Evolutionary conservation across 2,329 filamentous ascomycete genomes (phyloP).

Genomic region (Xylaria sp.): DNA sequence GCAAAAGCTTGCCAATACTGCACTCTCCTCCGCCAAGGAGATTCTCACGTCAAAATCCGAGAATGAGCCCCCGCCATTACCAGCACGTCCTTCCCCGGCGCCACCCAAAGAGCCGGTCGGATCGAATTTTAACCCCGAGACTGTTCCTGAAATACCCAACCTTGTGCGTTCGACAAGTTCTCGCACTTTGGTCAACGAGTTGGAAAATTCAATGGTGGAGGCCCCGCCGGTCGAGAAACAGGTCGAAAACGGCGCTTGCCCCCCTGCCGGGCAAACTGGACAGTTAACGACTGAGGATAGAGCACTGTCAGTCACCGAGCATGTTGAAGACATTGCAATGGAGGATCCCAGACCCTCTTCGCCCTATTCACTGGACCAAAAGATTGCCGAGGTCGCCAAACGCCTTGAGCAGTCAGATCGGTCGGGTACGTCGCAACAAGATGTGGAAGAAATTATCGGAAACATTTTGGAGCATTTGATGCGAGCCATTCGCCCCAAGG

Average conservation of each 20-base stretch:
- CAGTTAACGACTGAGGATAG: conserved; percentile 7
- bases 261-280: background rate
- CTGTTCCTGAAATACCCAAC: conserved; percentile 34
- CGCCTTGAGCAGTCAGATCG: conserved; percentile 42
- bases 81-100: conserved; percentile 42
- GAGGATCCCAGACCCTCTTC: conserved; percentile 22
- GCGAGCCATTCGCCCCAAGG: conserved; percentile 73
- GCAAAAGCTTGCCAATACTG: conserved; percentile 72
- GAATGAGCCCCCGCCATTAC: conserved; percentile 43
- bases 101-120: conserved; percentile 37
- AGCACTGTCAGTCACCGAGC: conserved; percentile 9
- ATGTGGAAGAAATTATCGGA: conserved; percentile 92
- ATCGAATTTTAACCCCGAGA: conserved; percentile 32
- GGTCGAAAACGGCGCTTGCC: background rate
- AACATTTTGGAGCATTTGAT: conserved; percentile 88
- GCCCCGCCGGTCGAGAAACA: conserved; percentile 19
- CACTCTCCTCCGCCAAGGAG: conserved; percentile 54
- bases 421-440: conserved; percentile 69
- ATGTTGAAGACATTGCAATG: conserved; percentile 28
- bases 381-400: conserved; percentile 36
- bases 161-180: conserved; percentile 46
- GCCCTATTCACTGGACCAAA: conserved; percentile 40
- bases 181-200: conserved; percentile 46
- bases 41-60: conserved; percentile 24
- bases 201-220: conserved; percentile 35